Conservation (phyloP, 441 rosid species). For the Eruca vesicaria region DNA sequence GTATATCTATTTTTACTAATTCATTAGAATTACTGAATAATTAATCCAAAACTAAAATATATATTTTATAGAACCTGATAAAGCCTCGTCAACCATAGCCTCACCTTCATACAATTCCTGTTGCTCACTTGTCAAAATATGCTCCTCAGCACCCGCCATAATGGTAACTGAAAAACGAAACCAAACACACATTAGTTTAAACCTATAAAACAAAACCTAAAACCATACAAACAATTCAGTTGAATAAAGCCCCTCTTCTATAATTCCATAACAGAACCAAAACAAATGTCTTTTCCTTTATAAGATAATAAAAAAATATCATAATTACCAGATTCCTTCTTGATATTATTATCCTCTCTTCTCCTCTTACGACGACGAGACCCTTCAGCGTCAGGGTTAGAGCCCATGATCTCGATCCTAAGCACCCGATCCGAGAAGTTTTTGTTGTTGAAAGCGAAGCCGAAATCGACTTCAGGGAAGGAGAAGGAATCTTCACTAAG, state of each 20-base stretch:
- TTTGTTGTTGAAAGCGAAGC: conserved; percentile 90
- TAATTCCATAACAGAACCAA: neutral
- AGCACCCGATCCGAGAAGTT: conserved; percentile 56
- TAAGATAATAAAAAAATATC: too few species aligned
- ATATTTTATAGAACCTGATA: too few species aligned
- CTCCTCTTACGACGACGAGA: conserved; percentile 82
- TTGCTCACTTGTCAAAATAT: conserved; percentile 60
- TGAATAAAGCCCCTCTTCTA: too few species aligned
- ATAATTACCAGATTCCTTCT: conserved; percentile 39
- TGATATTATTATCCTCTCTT: conserved; percentile 46
- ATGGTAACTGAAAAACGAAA: conserved; percentile 29
- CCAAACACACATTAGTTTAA: too few species aligned
- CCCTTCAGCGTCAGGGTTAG: conserved; percentile 63
- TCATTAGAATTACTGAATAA: too few species aligned
- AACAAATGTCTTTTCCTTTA: too few species aligned
- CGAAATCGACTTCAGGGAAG: conserved; percentile 73
- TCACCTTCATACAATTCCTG: conserved; percentile 82
- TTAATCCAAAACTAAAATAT: too few species aligned
- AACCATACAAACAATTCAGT: too few species aligned
- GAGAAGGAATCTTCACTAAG: too few species aligned
- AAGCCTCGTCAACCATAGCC: too few species aligned
- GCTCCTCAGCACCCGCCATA: conserved; percentile 68
- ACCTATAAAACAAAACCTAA: neutral
- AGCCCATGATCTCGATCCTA: neutral
- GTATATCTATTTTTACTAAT: too few species aligned